Percentiles rank a stretch among this genome's conserved stretches.
Evolutionary conservation across 2,329 filamentous ascomycete genomes (phyloP).

Genomic region (Botrytis deweyae): DNA sequence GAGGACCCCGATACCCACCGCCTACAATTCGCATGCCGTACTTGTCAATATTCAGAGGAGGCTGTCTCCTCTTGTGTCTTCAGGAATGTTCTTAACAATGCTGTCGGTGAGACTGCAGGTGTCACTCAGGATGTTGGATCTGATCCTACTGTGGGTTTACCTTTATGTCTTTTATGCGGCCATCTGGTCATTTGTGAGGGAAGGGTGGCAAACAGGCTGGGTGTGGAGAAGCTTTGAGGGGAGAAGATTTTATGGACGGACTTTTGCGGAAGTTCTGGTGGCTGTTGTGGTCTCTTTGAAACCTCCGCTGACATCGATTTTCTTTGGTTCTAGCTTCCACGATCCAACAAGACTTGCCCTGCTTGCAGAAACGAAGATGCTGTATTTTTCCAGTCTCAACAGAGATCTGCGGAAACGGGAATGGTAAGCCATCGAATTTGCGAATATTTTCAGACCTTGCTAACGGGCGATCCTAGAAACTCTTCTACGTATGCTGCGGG

Average conservation of each 20-base stretch:
- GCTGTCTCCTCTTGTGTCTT: constrained; percentile 90
- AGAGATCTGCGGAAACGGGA: constrained; percentile 93
- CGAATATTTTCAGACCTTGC: not conserved
- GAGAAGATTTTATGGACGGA: constrained; percentile 5
- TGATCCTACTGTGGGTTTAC: constrained; percentile 92
- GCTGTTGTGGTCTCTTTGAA: constrained; percentile 21
- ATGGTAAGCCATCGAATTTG: constrained; percentile 67
- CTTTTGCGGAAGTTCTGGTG: not conserved
- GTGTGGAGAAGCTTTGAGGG: constrained; percentile 2
- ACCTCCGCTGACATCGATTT: constrained; percentile 43
- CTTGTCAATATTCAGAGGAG: constrained; percentile 86
- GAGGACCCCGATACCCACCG: constrained; percentile 82
- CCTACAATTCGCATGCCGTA: constrained; percentile 93
- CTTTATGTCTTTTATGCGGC: constrained; percentile 51
- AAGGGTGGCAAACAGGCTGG: not conserved
- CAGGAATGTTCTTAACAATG: constrained; percentile 88
- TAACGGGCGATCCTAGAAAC: constrained; percentile 59
- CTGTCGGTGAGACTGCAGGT: constrained; percentile 91
- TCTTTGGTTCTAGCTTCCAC: constrained; percentile 71
- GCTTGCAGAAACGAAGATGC: constrained; percentile 83
- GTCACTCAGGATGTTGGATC: constrained; percentile 96
- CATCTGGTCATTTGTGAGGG: constrained; percentile 45
- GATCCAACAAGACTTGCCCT: constrained; percentile 82
- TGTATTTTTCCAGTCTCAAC: constrained; percentile 98
- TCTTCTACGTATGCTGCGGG: constrained; percentile 90